Evolutionary conservation across 2,329 filamentous ascomycete species (phyloP).

Genomic region (Pseudopyricularia cyperi): DNA sequence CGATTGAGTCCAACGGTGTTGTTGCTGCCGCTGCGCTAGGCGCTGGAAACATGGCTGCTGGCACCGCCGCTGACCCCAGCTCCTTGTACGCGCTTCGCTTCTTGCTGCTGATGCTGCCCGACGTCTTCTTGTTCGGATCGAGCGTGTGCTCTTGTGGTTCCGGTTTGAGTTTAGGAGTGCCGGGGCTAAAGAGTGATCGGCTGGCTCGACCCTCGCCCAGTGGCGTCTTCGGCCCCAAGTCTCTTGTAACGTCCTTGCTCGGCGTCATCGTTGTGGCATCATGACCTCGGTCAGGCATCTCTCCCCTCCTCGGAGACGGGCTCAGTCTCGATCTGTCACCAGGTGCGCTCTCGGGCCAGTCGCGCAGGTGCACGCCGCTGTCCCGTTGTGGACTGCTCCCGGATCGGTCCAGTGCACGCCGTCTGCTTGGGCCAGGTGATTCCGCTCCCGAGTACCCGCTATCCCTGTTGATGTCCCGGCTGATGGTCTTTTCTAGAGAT

Average conservation of each 20-base stretch:
- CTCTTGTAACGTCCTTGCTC: not conserved
- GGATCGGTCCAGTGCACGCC: constrained; percentile 15
- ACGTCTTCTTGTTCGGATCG: constrained; percentile 20
- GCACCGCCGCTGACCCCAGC: constrained; percentile 2
- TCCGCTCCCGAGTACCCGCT: constrained; percentile 31
- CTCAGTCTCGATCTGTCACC: constrained; percentile 1
- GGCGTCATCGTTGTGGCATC: not conserved
- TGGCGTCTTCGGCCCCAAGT: constrained; percentile 1
- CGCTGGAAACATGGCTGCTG: constrained; percentile 1
- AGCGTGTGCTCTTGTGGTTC: constrained; percentile 21
- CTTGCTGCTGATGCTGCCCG: not conserved
- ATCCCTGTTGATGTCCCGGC: constrained; percentile 30
- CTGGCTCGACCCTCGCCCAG: constrained; percentile 2
- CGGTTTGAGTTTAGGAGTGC: constrained; percentile 27
- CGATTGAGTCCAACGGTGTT: not conserved
- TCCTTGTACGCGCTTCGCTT: not conserved
- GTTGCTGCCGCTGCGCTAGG: not conserved
- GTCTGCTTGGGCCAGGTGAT: constrained; percentile 26
- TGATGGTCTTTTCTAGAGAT: constrained; percentile 8
- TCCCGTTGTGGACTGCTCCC: constrained; percentile 27
- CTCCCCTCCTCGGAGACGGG: constrained; percentile 3
- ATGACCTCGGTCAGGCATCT: not conserved
- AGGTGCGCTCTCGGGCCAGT: constrained; percentile 24
- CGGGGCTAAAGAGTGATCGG: not conserved
- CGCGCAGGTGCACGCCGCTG: constrained; percentile 43